Evolutionary conservation across 1,284 basidiomycete species (phyloP).

Genomic region (Ceratobasidium sp.): DNA sequence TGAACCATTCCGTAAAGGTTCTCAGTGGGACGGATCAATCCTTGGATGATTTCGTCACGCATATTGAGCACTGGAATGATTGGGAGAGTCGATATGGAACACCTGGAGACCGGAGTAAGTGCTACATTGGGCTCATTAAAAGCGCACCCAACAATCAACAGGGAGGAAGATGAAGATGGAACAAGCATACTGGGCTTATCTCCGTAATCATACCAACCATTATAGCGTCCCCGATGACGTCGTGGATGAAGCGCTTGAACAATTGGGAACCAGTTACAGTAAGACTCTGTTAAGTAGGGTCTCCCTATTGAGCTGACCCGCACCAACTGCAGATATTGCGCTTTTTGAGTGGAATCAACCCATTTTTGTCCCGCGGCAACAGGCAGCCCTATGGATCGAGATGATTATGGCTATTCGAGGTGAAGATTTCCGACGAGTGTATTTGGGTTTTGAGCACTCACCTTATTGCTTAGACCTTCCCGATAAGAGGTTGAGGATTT

Average conservation of each 20-base stretch:
- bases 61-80: conserved; percentile 1
- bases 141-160: background rate
- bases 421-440: background rate
- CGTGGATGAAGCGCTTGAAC: conserved; percentile 14
- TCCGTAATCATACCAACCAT: conserved; percentile 14
- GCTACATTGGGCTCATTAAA: background rate
- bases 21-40: conserved; percentile 1
- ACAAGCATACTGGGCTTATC: conserved; percentile 24
- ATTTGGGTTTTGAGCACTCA: background rate
- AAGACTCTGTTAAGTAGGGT: background rate
- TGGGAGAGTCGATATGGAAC: conserved; percentile 7
- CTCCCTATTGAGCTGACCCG: too few species aligned
- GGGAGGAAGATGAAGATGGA: conserved; percentile 14
- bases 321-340: background rate
- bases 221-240: background rate
- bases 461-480: conserved; percentile 1
- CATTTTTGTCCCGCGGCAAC: conserved; percentile 1
- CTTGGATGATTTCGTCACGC: conserved; percentile 4
- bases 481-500: conserved; percentile 17
- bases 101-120: conserved; percentile 1
- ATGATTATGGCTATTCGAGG: conserved; percentile 20
- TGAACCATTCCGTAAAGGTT: background rate
- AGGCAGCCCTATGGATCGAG: conserved; percentile 26
- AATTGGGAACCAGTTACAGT: conserved; percentile 30
- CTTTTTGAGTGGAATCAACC: conserved; percentile 25